These are phyloP conservation scores for Dryas octopetala DNA, from an alignment of 306 rosid species.

Conservation along the genomic window DNA sequence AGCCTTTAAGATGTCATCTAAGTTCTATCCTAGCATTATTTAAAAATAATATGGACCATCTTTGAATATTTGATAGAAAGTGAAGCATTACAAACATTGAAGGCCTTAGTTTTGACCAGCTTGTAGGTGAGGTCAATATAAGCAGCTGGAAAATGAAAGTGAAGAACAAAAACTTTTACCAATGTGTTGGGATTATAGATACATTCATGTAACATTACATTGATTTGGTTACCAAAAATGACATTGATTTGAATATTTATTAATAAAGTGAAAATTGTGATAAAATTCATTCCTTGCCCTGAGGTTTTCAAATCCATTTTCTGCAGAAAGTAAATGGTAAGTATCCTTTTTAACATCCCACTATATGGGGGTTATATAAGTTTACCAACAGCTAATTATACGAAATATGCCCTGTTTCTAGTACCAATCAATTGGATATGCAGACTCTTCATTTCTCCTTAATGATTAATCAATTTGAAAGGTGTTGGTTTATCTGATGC, in stretches of 20 bases:
- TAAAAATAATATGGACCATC: slow-evolving; percentile 23
- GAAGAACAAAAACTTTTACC: neutral
- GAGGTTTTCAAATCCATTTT: too few species aligned
- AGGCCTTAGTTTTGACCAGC: slow-evolving; percentile 15
- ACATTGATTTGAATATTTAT: neutral
- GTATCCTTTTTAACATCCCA: too few species aligned
- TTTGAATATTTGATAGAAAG: slow-evolving; percentile 11
- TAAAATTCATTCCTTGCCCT: neutral
- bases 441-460: too few species aligned
- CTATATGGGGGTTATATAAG: too few species aligned
- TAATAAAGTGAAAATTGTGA: neutral
- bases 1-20: slow-evolving; percentile 60
- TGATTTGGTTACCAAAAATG: neutral
- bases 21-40: slow-evolving; percentile 61
- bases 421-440: too few species aligned
- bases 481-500: neutral
- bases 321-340: too few species aligned
- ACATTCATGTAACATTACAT: neutral
- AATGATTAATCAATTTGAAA: too few species aligned
- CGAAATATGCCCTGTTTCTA: too few species aligned
- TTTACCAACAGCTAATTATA: too few species aligned
- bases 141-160: neutral
- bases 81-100: neutral
- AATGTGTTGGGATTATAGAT: neutral
- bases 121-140: neutral